phyloP scores from a whole-genome alignment of 1,284 basidiomycete genomes.

The Cutaneotrichosporon sp. region DNA sequence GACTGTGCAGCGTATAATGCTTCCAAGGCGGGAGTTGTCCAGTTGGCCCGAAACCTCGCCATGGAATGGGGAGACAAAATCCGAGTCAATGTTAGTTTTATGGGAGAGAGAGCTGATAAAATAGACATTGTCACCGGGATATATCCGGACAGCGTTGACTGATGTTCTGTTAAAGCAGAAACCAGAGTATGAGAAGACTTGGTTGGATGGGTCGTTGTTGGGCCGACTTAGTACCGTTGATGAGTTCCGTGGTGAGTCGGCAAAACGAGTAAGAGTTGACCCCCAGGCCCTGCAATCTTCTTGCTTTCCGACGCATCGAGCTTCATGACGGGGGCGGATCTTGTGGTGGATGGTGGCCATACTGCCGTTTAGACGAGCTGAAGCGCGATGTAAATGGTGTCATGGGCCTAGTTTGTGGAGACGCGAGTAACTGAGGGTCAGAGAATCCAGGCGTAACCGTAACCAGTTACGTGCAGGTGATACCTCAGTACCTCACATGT shows the following conservation, averaged over 20 bases:
- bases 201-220: conserved; percentile 24
- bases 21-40: conserved; percentile 75
- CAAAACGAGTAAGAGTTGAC: neutral
- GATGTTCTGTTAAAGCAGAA: conserved; percentile 25
- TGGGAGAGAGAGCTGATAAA: neutral
- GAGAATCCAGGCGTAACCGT: too few species aligned
- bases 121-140: conserved; percentile 16
- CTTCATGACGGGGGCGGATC: conserved; percentile 26
- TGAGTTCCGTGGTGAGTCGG: conserved; percentile 24
- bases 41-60: conserved; percentile 79
- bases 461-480: too few species aligned
- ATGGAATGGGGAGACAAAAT: conserved; percentile 74
- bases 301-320: conserved; percentile 40
- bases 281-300: conserved; percentile 34
- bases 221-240: conserved; percentile 23
- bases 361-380: conserved; percentile 11
- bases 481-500: too few species aligned
- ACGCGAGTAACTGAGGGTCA: neutral
- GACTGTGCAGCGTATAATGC: conserved; percentile 54
- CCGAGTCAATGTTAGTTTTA: conserved; percentile 55
- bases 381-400: too few species aligned
- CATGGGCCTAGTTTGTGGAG: too few species aligned
- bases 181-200: conserved; percentile 26
- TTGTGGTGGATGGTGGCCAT: conserved; percentile 21
- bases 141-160: conserved; percentile 60